Percentiles rank a stretch among this genome's conserved stretches.
phyloP scores from a whole-genome alignment of 2,329 filamentous ascomycete species.

The Fusarium sp. region DNA sequence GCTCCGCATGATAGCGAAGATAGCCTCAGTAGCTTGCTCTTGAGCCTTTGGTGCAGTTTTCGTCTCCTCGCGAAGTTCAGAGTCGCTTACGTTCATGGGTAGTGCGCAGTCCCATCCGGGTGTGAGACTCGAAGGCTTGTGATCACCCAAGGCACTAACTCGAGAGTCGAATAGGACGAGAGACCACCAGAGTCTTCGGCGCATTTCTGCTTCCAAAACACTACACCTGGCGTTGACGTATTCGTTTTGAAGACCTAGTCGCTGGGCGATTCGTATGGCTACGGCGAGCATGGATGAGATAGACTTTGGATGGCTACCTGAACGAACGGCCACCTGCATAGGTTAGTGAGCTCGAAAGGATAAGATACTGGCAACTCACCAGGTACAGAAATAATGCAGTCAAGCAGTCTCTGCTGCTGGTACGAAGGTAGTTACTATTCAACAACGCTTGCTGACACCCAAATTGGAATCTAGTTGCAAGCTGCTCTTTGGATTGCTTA shows the following conservation, averaged over 20 bases:
- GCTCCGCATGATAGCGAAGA: conserved; percentile 55
- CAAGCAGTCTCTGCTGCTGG: conserved; percentile 62
- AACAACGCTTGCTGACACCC: conserved; percentile 65
- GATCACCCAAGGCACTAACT: conserved; percentile 62
- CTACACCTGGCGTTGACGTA: conserved; percentile 39
- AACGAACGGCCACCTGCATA: conserved; percentile 59
- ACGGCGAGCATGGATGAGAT: conserved; percentile 64
- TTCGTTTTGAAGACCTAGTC: conserved; percentile 67
- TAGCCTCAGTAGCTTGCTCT: conserved; percentile 52
- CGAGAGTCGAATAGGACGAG: conserved; percentile 67
- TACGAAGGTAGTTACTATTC: conserved; percentile 61
- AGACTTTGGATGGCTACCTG: conserved; percentile 59
- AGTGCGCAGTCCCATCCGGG: conserved; percentile 56
- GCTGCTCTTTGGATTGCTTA: conserved; percentile 51
- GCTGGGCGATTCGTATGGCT: conserved; percentile 66
- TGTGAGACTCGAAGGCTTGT: conserved; percentile 43
- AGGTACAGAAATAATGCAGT: conserved; percentile 68
- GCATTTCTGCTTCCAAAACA: conserved; percentile 67
- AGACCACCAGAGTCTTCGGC: conserved; percentile 71
- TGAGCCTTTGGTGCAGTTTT: conserved; percentile 47
- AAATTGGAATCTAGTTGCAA: conserved; percentile 57
- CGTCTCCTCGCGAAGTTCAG: conserved; percentile 56
- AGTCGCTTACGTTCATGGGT: conserved; percentile 59
- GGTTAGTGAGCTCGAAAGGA: neutral
- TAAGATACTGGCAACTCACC: conserved; percentile 49